A percentile compares a stretch with the other conserved stretches of the same genome.
These are phyloP conservation scores for Epithele typhae DNA, from an alignment of 768 basidiomycete genomes.

Conservation along the genomic window DNA sequence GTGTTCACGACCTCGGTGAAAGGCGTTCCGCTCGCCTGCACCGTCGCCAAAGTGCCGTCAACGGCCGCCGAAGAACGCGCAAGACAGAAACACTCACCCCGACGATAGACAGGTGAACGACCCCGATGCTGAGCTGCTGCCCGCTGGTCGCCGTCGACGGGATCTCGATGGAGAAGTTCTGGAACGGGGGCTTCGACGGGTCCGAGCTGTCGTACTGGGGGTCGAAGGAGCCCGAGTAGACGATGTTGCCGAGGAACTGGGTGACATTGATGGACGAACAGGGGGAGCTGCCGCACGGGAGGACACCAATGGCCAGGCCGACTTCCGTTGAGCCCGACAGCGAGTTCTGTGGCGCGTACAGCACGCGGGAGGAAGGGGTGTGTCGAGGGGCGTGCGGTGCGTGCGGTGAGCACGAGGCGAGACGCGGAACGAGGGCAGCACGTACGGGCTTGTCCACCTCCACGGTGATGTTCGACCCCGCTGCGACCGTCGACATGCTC, in stretches of 20 bases:
- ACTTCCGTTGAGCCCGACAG: constrained; percentile 30
- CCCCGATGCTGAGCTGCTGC: constrained; percentile 15
- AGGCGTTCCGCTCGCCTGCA: constrained; percentile 15
- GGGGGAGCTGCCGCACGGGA: constrained; percentile 18
- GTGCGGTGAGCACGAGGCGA: neutral
- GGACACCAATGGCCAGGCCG: constrained; percentile 29
- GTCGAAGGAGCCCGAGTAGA: constrained; percentile 27
- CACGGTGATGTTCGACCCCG: constrained; percentile 27
- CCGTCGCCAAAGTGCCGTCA: neutral
- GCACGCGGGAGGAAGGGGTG: neutral
- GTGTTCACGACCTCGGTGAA: constrained; percentile 14
- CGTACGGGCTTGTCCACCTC: constrained; percentile 31
- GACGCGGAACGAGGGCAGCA: neutral
- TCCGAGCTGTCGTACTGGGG: constrained; percentile 19
- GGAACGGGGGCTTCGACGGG: constrained; percentile 17
- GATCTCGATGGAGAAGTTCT: constrained; percentile 26
- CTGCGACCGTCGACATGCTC: constrained; percentile 12
- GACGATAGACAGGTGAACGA: constrained; percentile 19
- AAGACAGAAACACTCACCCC: constrained; percentile 11
- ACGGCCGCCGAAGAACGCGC: neutral
- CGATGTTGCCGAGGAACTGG: constrained; percentile 23
- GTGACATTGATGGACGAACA: constrained; percentile 20
- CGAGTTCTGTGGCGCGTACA: constrained; percentile 19
- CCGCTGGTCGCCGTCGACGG: constrained; percentile 13
- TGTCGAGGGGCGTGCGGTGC: neutral